Evolutionary conservation across 768 basidiomycete species (phyloP).

Genomic region (Lyophyllum atratum): DNA sequence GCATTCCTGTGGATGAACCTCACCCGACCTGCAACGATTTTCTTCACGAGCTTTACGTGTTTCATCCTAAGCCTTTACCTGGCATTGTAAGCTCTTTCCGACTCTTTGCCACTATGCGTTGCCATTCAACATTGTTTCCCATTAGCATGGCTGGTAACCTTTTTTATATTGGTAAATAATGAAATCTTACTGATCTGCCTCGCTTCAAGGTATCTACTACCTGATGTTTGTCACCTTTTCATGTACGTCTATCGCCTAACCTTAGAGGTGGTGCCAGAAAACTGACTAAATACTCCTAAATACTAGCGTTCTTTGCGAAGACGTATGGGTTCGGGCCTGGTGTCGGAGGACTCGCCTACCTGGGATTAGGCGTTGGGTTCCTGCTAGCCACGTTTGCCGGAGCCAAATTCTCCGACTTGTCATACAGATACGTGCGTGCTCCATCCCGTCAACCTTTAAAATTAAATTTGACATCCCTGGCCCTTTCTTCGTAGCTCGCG

Average conservation of each 20-base stretch:
- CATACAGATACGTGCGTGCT: conserved; percentile 48
- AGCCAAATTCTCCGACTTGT: conserved; percentile 45
- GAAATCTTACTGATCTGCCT: neutral
- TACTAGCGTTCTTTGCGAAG: conserved; percentile 43
- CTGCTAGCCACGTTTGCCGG: conserved; percentile 47
- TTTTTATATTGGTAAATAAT: neutral
- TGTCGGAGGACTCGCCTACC: conserved; percentile 51
- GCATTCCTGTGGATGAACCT: conserved; percentile 61
- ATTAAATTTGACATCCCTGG: neutral
- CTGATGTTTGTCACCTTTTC: conserved; percentile 74
- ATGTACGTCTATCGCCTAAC: conserved; percentile 41
- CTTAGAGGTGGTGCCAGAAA: too few relatives aligned
- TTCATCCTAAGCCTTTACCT: conserved; percentile 71
- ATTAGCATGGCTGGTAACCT: conserved; percentile 41
- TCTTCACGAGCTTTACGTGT: conserved; percentile 65
- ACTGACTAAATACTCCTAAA: neutral
- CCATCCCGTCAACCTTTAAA: neutral
- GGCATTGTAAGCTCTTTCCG: conserved; percentile 57
- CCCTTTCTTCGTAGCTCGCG: conserved; percentile 37
- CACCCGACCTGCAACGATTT: conserved; percentile 56
- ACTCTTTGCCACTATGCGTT: neutral
- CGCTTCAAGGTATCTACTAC: conserved; percentile 60
- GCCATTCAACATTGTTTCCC: neutral
- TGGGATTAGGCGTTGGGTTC: conserved; percentile 61
- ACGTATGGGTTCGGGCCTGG: conserved; percentile 58